Conservation (phyloP, 306 rosid genomes). For the Cajanus cajan region DNA sequence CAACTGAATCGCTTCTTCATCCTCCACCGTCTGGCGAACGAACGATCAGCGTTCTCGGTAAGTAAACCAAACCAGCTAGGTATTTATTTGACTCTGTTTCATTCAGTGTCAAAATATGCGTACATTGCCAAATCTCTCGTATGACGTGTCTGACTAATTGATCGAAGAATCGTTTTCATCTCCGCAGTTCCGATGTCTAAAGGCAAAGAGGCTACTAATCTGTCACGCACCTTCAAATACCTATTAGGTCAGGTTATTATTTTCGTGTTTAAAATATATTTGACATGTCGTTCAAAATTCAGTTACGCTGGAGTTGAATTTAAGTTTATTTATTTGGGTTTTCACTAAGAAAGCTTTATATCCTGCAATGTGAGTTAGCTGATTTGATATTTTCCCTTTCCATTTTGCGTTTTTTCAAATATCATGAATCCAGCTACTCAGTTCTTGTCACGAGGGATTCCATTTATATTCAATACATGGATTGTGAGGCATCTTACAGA, state of each 20-base stretch:
- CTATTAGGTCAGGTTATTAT: slow-evolving; percentile 56
- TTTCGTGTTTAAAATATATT: not conserved
- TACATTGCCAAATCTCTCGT: not conserved
- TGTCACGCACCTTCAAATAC: slow-evolving; percentile 88
- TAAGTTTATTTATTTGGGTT: not conserved
- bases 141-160: not conserved
- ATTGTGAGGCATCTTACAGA: slow-evolving; percentile 82
- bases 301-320: not conserved
- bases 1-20: not conserved
- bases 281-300: not conserved
- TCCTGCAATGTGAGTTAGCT: not conserved
- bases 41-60: not conserved
- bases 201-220: slow-evolving; percentile 46
- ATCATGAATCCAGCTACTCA: slow-evolving; percentile 70
- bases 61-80: not conserved
- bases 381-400: not conserved
- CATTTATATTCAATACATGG: slow-evolving; percentile 90
- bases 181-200: slow-evolving; percentile 41
- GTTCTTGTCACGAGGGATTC: slow-evolving; percentile 90
- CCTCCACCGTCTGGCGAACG: not conserved
- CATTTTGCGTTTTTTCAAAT: not conserved
- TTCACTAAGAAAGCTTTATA: not conserved
- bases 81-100: not conserved
- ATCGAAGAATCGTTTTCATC: slow-evolving; percentile 15
- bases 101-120: not conserved